Base-by-base conservation (phyloP, 2,329 filamentous ascomycete genomes). In the Domatiomyces catenatus region DNA sequence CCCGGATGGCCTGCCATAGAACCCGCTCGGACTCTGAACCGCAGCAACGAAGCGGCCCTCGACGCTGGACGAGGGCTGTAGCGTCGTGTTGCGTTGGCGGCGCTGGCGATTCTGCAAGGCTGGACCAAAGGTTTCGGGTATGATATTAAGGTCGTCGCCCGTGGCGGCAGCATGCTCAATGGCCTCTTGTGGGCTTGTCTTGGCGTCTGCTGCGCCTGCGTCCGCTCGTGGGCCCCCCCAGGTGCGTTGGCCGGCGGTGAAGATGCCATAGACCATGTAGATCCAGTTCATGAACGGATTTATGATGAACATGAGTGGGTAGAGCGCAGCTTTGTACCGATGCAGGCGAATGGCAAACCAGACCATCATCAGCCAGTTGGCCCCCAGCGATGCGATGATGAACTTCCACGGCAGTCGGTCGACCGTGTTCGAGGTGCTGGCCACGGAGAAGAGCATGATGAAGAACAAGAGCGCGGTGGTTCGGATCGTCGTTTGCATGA, bases 241-340 rank as follows among this genome's bases (percentile, higher is more conserved):
- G 1, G 90, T 96, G 57, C 90, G 77, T 65, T 94, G 87, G 18
- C 89, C 88, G 26, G 89, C 88, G 0, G 90, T 95, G 67, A 94
- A 92, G 59, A 94, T 93, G 44, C 88, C 89, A 65, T 95, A 94
- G 2, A 94, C 84, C 84, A 95, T 94, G 70, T 96, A 96, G 52
- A 87, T 78, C 90, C 90, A 96, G 68, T 96, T 96, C 75, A 95
- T 89, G 63, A 96, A 93, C 0, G 92, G 90, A 63, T 95, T 96
- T 56, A 95, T 67, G 46, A 94, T 69, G 64, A 95, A 96, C 88
- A 96, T 95, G 55, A 96, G 61, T 0, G 90, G 90, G 64, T 96
- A 96, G 5, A 96, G 73, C 83, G 86, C 90, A 55, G 93, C 84
- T 72, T 98, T 96, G 72, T 83, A 95, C 8, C 92, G 79, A 54